These are phyloP conservation scores for Fonsecaea multimorphosa DNA, from an alignment of 2,329 filamentous ascomycete genomes.

Conservation along the genomic window DNA sequence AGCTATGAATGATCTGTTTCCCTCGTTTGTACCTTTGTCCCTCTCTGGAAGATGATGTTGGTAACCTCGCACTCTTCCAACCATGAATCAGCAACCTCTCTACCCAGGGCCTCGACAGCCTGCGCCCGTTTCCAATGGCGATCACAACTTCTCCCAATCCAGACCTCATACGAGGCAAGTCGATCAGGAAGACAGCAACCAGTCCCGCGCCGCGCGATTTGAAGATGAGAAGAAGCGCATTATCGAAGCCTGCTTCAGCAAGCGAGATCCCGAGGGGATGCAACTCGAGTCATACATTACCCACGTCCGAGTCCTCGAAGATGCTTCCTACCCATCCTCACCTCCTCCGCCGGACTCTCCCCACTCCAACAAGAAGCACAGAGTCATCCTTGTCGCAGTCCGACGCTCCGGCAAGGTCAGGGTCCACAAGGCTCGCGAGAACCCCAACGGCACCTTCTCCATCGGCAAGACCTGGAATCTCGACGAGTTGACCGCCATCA, in stretches of 20 bases:
- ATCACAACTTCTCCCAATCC: slow-evolving; percentile 22
- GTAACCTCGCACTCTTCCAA: slow-evolving; percentile 16
- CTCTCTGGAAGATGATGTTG: slow-evolving; percentile 28
- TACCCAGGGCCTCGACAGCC: slow-evolving; percentile 31
- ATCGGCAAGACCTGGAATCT: slow-evolving; percentile 99
- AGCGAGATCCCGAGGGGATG: slow-evolving; percentile 84
- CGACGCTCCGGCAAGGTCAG: slow-evolving; percentile 89
- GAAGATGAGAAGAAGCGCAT: slow-evolving; percentile 97
- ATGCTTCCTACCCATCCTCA: slow-evolving; percentile 77
- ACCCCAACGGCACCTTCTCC: slow-evolving; percentile 89
- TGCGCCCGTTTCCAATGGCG: slow-evolving; percentile 23
- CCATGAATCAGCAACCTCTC: slow-evolving; percentile 32
- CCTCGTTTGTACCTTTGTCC: slow-evolving; percentile 8
- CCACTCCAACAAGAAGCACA: slow-evolving; percentile 78
- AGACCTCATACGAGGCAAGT: slow-evolving; percentile 17
- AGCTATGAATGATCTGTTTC: slow-evolving; percentile 14
- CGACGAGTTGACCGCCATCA: slow-evolving; percentile 82
- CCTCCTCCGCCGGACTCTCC: slow-evolving; percentile 82
- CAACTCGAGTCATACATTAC: slow-evolving; percentile 95
- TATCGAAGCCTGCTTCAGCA: slow-evolving; percentile 91
- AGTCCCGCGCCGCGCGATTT: slow-evolving; percentile 76
- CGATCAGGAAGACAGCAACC: slow-evolving; percentile 28
- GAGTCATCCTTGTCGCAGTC: slow-evolving; percentile 92
- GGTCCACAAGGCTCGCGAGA: slow-evolving; percentile 97
- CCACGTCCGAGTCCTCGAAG: slow-evolving; percentile 90